phyloP scores from a whole-genome alignment of 2,329 filamentous ascomycete genomes.

The Talaromyces sp. region DNA sequence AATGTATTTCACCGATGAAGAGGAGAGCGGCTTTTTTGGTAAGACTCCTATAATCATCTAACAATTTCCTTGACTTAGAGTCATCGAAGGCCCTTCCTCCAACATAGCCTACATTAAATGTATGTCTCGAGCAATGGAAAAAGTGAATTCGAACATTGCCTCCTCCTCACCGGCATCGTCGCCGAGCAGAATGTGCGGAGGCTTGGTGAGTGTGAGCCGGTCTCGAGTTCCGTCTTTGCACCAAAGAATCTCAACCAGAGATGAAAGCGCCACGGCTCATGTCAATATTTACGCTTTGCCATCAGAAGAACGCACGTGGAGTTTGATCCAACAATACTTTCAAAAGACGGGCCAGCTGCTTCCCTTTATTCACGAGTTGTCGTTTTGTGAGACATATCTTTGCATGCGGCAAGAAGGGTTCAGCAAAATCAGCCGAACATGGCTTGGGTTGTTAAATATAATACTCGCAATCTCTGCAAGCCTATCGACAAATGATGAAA shows the following conservation, averaged over 20 bases:
- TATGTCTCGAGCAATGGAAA: conserved; percentile 27
- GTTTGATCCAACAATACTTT: conserved; percentile 33
- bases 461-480: conserved; percentile 45
- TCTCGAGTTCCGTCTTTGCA: not conserved
- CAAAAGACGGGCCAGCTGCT: conserved; percentile 32
- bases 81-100: conserved; percentile 30
- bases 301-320: conserved; percentile 19
- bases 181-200: not conserved
- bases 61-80: not conserved
- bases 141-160: not conserved
- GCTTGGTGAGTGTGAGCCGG: not conserved
- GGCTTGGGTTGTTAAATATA: conserved; percentile 48
- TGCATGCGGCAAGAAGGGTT: conserved; percentile 25
- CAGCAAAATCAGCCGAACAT: conserved; percentile 38
- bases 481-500: conserved; percentile 23
- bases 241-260: not conserved
- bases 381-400: conserved; percentile 30
- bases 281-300: conserved; percentile 29
- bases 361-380: conserved; percentile 34
- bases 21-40: conserved; percentile 31
- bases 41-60: not conserved
- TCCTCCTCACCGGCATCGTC: not conserved
- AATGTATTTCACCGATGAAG: conserved; percentile 25
- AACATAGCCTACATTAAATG: conserved; percentile 38
- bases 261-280: not conserved